phyloP scores from a whole-genome alignment of 73 alveolate genomes.

The Paramecium pentaurelia region DNA sequence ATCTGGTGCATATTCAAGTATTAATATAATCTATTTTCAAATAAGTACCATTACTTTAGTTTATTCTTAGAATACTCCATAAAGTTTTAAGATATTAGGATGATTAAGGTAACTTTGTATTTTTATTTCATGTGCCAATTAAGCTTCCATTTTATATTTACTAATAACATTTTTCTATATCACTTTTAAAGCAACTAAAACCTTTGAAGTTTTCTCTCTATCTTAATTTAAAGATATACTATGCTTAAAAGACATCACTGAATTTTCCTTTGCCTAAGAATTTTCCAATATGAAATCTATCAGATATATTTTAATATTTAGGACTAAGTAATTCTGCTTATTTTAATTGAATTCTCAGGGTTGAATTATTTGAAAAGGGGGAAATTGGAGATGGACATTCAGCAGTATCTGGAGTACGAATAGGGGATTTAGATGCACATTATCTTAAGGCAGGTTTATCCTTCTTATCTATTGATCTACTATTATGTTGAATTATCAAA shows the following conservation, averaged over 20 bases:
- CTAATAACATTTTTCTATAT: conserved; percentile 38
- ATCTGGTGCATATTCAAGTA: conserved; percentile 91
- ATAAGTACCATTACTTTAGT: conserved; percentile 52
- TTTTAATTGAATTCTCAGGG: neutral
- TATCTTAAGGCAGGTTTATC: neutral
- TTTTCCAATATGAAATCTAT: conserved; percentile 47
- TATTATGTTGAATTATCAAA: neutral
- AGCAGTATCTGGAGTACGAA: neutral
- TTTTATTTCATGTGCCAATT: conserved; percentile 71
- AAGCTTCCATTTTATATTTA: conserved; percentile 26
- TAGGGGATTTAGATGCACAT: conserved; percentile 35
- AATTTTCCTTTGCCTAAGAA: conserved; percentile 57
- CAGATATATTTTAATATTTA: conserved; percentile 33
- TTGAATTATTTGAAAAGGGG: neutral
- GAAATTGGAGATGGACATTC: neutral
- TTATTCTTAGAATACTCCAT: conserved; percentile 94
- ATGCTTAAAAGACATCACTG: conserved; percentile 54
- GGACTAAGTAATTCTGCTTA: neutral
- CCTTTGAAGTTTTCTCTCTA: conserved; percentile 12
- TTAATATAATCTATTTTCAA: conserved; percentile 66
- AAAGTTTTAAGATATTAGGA: conserved; percentile 82
- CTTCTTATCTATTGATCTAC: neutral
- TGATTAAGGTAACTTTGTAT: conserved; percentile 86
- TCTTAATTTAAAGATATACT: neutral
- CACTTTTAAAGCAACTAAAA: conserved; percentile 38